Conservation (phyloP, 108 stramenopile genomes). For the Tribonema minus region DNA sequence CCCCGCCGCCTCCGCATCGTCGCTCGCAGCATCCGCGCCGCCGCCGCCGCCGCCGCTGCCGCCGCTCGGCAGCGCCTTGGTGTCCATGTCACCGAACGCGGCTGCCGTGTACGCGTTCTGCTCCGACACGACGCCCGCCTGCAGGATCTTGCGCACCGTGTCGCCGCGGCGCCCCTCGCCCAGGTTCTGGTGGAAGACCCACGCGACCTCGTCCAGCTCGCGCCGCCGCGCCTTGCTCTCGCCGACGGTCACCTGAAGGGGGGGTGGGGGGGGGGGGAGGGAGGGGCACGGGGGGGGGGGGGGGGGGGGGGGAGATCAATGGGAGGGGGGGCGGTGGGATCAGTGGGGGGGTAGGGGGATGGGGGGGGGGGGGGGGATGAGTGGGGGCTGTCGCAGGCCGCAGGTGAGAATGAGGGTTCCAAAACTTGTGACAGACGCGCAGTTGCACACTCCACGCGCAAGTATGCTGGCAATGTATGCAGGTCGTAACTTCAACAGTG, state of each 20-base stretch:
- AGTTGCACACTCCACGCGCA: no score
- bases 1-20: background rate
- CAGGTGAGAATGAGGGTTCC: no score
- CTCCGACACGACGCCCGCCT: constrained; percentile 7
- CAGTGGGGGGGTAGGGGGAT: no score
- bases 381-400: no score
- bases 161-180: constrained; percentile 22
- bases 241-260: constrained; percentile 19
- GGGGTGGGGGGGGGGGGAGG: no score
- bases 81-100: background rate
- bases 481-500: no score
- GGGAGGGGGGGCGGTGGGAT: no score
- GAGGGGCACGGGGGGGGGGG: no score
- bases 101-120: constrained; percentile 20
- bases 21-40: background rate
- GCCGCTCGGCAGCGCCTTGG: background rate
- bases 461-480: no score
- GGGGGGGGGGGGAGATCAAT: no score
- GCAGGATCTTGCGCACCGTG: constrained; percentile 27
- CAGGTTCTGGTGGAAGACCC: constrained; percentile 25
- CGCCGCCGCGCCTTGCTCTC: background rate
- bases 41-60: background rate
- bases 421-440: no score
- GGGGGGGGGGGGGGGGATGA: no score
- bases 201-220: constrained; percentile 28